Percentiles rank a stretch among this genome's conserved stretches.
phyloP scores from a whole-genome alignment of 768 basidiomycete species.

The Boletus speciosus region DNA sequence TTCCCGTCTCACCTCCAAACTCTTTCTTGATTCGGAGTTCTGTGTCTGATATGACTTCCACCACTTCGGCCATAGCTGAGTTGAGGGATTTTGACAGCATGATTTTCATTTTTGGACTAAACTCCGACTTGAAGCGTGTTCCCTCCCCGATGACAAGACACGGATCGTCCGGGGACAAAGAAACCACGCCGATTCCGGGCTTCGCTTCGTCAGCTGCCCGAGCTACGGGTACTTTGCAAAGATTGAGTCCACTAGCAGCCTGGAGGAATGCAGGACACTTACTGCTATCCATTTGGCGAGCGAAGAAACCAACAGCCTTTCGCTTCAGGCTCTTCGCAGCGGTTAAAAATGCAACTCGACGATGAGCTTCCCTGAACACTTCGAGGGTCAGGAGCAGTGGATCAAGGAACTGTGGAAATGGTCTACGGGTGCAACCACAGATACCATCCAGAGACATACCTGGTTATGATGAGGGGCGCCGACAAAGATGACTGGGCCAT shows the following conservation, averaged over 20 bases:
- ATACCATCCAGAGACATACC: conserved; percentile 37
- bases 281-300: conserved; percentile 87
- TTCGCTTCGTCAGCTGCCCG: conserved; percentile 87
- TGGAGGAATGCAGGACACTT: conserved; percentile 22
- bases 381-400: conserved; percentile 81
- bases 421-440: conserved; percentile 12
- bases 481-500: conserved; percentile 91
- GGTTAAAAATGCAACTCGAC: conserved; percentile 81
- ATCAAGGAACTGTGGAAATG: conserved; percentile 74
- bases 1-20: conserved; percentile 78
- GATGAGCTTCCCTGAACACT: conserved; percentile 77
- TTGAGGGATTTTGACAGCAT: conserved; percentile 79
- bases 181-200: conserved; percentile 68
- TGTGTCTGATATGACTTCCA: conserved; percentile 86
- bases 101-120: conserved; percentile 78
- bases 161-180: conserved; percentile 71
- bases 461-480: conserved; percentile 93
- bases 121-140: conserved; percentile 73
- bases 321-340: conserved; percentile 88
- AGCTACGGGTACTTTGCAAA: conserved; percentile 75
- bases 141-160: conserved; percentile 78
- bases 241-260: conserved; percentile 6
- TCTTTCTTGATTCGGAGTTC: conserved; percentile 81
- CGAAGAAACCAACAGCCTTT: conserved; percentile 75
- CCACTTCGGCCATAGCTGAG: conserved; percentile 77